Evolutionary conservation across 129 eudicot species (phyloP).

Genomic region (Sambucus nigra): DNA sequence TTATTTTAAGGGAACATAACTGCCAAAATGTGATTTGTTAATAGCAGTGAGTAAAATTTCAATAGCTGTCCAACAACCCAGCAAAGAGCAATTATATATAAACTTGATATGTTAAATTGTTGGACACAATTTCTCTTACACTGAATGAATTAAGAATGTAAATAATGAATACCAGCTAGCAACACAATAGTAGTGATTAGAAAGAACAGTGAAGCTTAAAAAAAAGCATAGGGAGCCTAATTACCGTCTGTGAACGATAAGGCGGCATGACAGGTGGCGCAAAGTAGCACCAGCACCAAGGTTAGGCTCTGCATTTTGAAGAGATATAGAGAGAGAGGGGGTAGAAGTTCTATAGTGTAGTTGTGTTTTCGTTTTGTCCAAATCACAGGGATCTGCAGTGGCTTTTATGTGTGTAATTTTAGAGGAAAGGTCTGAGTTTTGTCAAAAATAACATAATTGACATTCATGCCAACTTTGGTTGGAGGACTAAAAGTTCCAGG

Average conservation of each 20-base stretch:
- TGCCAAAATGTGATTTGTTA: too few species aligned
- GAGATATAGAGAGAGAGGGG: slow-evolving; percentile 10
- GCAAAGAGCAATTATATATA: too few species aligned
- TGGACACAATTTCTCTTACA: too few species aligned
- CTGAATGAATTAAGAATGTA: too few species aligned
- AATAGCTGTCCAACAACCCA: too few species aligned
- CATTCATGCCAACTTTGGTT: slow-evolving; percentile 8
- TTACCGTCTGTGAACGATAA: slow-evolving; percentile 41
- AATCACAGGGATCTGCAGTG: slow-evolving; percentile 18
- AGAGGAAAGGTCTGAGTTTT: slow-evolving; percentile 1
- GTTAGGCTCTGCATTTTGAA: slow-evolving; percentile 30
- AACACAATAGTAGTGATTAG: not conserved
- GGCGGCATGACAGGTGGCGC: slow-evolving; percentile 27
- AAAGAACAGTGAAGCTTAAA: not conserved
- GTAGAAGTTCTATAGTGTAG: not conserved
- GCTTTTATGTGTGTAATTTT: slow-evolving; percentile 20
- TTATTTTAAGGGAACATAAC: too few species aligned
- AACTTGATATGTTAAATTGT: too few species aligned
- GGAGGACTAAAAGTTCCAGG: not conserved
- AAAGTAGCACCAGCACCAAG: slow-evolving; percentile 26
- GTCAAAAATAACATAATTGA: slow-evolving; percentile 9
- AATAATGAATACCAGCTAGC: too few species aligned
- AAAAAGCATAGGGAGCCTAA: not conserved
- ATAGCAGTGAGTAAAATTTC: too few species aligned
- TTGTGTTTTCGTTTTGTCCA: slow-evolving; percentile 22